These are phyloP conservation scores for Zygosaccharomyces pseudobailii DNA, from an alignment of 1,139 yeast species.

Conservation along the genomic window DNA sequence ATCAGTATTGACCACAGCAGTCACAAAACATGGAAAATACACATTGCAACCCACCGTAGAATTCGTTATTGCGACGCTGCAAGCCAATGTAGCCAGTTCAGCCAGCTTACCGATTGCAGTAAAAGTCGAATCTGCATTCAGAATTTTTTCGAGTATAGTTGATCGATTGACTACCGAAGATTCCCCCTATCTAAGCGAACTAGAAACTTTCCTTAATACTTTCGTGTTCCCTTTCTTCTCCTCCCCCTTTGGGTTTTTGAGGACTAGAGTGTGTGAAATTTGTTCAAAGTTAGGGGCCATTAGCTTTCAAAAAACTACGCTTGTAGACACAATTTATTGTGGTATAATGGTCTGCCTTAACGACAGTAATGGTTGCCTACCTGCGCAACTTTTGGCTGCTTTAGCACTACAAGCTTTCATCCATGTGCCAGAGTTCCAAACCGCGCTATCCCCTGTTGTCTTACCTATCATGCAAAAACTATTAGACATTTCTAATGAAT, in stretches of 20 bases:
- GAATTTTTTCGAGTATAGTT: slow-evolving; percentile 71
- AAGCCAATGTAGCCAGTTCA: slow-evolving; percentile 34
- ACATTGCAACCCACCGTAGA: slow-evolving; percentile 61
- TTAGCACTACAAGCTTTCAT: slow-evolving; percentile 80
- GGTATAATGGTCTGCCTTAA: slow-evolving; percentile 63
- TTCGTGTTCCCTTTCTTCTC: slow-evolving; percentile 70
- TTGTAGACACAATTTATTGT: slow-evolving; percentile 53
- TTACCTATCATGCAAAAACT: slow-evolving; percentile 80
- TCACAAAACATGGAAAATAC: slow-evolving; percentile 57
- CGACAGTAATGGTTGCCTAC: slow-evolving; percentile 51
- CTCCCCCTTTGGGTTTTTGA: slow-evolving; percentile 64
- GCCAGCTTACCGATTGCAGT: slow-evolving; percentile 52
- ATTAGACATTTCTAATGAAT: slow-evolving; percentile 67
- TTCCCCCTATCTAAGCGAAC: slow-evolving; percentile 57
- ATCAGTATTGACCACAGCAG: slow-evolving; percentile 58
- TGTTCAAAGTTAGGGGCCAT: slow-evolving; percentile 63
- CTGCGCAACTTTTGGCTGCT: slow-evolving; percentile 81
- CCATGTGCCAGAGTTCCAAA: slow-evolving; percentile 58
- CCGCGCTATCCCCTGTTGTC: slow-evolving; percentile 61
- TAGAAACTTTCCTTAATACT: slow-evolving; percentile 63
- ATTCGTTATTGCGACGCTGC: slow-evolving; percentile 58
- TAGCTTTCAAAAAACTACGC: slow-evolving; percentile 46
- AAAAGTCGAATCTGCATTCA: slow-evolving; percentile 72
- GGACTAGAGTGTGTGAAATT: slow-evolving; percentile 82
- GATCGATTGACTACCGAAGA: slow-evolving; percentile 50